Conservation (phyloP, 352 stramenopile genomes). For the Globisporangium irregulare region DNA sequence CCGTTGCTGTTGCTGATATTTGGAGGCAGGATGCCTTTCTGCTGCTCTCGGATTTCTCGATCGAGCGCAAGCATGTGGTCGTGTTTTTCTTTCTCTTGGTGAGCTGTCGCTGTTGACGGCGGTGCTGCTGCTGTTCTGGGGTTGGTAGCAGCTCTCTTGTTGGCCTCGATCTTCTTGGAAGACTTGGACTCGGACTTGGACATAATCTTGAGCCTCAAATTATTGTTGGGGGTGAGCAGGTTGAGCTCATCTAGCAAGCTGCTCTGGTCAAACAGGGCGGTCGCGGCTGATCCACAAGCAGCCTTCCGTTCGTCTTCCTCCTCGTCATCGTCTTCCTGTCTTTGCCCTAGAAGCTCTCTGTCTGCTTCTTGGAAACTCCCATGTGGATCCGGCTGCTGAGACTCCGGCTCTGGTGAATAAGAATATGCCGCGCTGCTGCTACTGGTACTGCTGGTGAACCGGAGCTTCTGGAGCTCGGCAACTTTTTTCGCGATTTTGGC, state of each 20-base stretch:
- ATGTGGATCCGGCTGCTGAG: background rate
- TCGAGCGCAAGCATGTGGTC: constrained; percentile 21
- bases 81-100: constrained; percentile 7
- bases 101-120: constrained; percentile 2
- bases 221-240: constrained; percentile 15
- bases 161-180: constrained; percentile 16
- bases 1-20: background rate
- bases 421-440: background rate
- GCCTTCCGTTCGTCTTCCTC: constrained; percentile 13
- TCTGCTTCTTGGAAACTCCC: constrained; percentile 13
- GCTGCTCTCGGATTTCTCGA: constrained; percentile 46
- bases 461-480: constrained; percentile 30
- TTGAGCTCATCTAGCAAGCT: constrained; percentile 32
- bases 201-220: background rate
- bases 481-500: constrained; percentile 31
- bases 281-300: background rate
- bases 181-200: constrained; percentile 1
- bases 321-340: constrained; percentile 9
- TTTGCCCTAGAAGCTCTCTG: background rate
- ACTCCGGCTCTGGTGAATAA: background rate
- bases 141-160: background rate
- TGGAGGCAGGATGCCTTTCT: constrained; percentile 31
- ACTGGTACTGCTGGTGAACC: background rate
- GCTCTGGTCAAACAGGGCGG: constrained; percentile 18
- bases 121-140: background rate